A percentile compares a stretch with the other conserved stretches of the same genome.
Evolutionary conservation across 2,329 filamentous ascomycete genomes (phyloP).

Genomic region (Cladosporium sphaerospermum): DNA sequence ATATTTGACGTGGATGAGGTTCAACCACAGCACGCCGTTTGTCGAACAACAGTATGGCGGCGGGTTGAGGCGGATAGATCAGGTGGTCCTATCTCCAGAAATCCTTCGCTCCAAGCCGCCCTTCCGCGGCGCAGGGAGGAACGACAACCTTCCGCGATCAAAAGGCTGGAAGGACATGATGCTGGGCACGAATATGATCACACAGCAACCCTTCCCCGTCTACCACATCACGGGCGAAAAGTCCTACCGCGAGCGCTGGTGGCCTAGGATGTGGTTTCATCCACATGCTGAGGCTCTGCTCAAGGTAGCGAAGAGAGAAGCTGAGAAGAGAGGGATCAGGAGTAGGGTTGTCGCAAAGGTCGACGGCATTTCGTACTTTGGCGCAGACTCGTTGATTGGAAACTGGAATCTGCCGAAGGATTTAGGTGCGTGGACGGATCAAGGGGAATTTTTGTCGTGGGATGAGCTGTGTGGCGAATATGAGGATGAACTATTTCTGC

Average conservation of each 20-base stretch:
- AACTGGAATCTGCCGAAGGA: constrained; percentile 6
- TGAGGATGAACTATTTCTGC: constrained; percentile 14
- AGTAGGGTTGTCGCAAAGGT: neutral
- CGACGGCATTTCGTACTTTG: neutral
- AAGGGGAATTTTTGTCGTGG: constrained; percentile 16
- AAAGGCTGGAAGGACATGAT: constrained; percentile 17
- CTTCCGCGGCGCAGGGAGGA: constrained; percentile 5
- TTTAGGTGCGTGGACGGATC: constrained; percentile 17
- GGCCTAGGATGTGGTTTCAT: constrained; percentile 23
- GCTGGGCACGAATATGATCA: constrained; percentile 20
- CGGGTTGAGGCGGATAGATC: constrained; percentile 12
- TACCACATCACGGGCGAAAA: constrained; percentile 22
- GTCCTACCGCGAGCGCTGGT: constrained; percentile 17
- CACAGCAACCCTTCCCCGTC: constrained; percentile 15
- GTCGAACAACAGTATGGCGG: neutral
- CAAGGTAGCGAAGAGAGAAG: constrained; percentile 10
- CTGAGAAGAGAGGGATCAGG: neutral
- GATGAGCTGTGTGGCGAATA: constrained; percentile 15
- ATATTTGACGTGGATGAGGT: constrained; percentile 20
- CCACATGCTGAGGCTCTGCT: constrained; percentile 15
- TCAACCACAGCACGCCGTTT: constrained; percentile 15
- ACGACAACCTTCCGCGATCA: neutral
- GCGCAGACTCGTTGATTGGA: neutral
- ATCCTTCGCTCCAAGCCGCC: constrained; percentile 13
- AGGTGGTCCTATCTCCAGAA: constrained; percentile 14